Base-by-base conservation (phyloP, 2,329 filamentous ascomycete species). In the Lasiodiplodia sp. region DNA sequence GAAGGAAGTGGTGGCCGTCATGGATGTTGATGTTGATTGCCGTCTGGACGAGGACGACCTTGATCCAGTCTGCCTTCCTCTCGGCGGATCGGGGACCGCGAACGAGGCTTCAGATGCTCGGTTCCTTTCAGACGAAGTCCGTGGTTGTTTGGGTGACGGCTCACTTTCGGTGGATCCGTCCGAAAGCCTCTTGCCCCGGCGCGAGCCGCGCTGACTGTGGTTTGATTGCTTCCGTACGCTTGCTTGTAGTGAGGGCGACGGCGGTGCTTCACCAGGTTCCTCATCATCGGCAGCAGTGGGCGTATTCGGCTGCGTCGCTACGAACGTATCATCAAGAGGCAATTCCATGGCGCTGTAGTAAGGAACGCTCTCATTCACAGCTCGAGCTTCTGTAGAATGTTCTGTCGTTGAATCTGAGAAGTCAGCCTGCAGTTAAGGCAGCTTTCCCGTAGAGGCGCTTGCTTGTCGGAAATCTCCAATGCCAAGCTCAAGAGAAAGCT, bases 161-260 rank as follows among this genome's bases (percentile, higher is more conserved):
- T 52, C 66, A 11, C 25, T 16, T 10, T 67, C 66, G 3, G 23
- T 51, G 0, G 56, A 62, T 4, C 31, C 18, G 23, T 62, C 56
- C 4, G 55, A 62, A 21, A 14, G 28, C n/a, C 56, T 52, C n/a
- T 67, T 67, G 0, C 2, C 62, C 16, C 31, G 49, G 12, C 44
- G 25, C 18, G 40, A 12, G 6, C 4, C 57, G 11, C 11, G 57
- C 6, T 60, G 37, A 23, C 25, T 21, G 8, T 31, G 62, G 2
- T 14, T n/a, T 2, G 49, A 55, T 14, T 53, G 44, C 12, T 21
- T 58, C 11, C 66, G 21, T 12, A 23, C 6, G 14, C 66, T 62
- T 11, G 66, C 66, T 21, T 21, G 28, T 12, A 62, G 10, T 4
- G 55, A 60, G 1, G 66, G 66, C 14, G 66, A 67, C 23, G 21